Base-by-base conservation (phyloP, 108 stramenopile genomes). In the Cylindrotheca fusiformis region DNA sequence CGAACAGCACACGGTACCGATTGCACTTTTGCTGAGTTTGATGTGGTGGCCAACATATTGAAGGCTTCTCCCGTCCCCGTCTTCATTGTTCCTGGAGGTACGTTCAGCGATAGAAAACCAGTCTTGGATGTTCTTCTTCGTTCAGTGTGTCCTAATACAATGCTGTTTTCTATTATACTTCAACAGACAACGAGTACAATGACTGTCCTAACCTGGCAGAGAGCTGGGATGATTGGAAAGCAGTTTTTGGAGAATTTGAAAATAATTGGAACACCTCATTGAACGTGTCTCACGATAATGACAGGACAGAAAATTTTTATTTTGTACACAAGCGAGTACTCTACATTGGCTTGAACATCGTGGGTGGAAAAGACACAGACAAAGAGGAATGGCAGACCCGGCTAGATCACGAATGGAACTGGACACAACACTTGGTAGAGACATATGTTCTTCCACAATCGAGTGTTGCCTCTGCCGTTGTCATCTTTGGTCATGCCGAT, bases 51-150 rank as follows among this genome's bases (percentile, higher is more conserved):
- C 1, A 61, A 67, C 31, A 67, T 71, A 2, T 29, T 82, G 52
- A 58, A 62, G 20, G 51, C 71, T 17, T 77, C 72, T 14, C 10
- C 44, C 8, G 49, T 72, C 0, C 81, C 81, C 0, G 67, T 66
- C 0, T 82, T 82, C 61, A 51, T 78, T 19, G 49, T 78, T 46
- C 61, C 67, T 17, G 81, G 81, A 46, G 81, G 78, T n/a, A n/a
- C n/a, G n/a, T n/a, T n/a, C n/a, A n/a, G n/a, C n/a, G n/a, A n/a
- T n/a, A n/a, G n/a, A n/a, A n/a, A n/a, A n/a, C n/a, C 20, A 22
- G 26, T 55, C 21, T n/a, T n/a, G n/a, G n/a, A n/a, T n/a, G n/a
- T n/a, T n/a, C n/a, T n/a, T n/a, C n/a, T n/a, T n/a, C n/a, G n/a
- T n/a, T n/a, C n/a, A n/a, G n/a, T n/a, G n/a, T n/a, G n/a, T n/a